Base-by-base conservation (phyloP, 441 rosid species). In the Theobroma grandiflorum region DNA sequence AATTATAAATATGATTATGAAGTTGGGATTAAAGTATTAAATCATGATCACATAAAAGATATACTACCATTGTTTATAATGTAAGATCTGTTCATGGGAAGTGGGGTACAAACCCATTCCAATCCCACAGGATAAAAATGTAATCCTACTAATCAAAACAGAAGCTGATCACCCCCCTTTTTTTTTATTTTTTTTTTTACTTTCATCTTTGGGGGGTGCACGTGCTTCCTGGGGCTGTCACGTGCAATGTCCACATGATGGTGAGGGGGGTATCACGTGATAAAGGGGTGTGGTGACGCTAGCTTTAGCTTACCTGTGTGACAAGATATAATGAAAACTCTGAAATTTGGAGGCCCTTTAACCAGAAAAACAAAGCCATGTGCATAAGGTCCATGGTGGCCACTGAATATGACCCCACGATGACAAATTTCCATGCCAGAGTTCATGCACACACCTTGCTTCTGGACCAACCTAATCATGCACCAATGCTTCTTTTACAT, bases 231-330 rank as follows among this genome's bases (percentile, higher is more conserved):
- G 64, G 9, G 45, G 50, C 2, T 53, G 37, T 72, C 76, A 72
- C 76, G 75, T 72, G 75, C 42, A 18, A 10, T 16, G 20, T 5
- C n/a, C 18, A 69, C 57, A 11, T 70, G 55, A 10, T 45, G 45
- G 37, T 20, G 65, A 58, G 62, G 64, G 61, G 71, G 10, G 61
- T 22, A 22, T 86, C 86, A 82, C 79, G 79, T 80, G 84, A 82
- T 20, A 82, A 75, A 82, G 73, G 74, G 71, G 37, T 15, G 45
- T 8, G 1, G 2, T 3, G 14, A 5, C 4, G 8, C 31, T 26
- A 15, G 26, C 10, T 16, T 16, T 15, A 20, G 40, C 50, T 26
- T 76, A 53, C 38, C 16, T n/a, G 42, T 40, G 33, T 52, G 55
- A 63, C 31, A 10, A n/a, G 16, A 52, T 38, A 15, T 38, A 6